phyloP scores from a whole-genome alignment of 305 asterid genomes.

The Solanum hybrid region DNA sequence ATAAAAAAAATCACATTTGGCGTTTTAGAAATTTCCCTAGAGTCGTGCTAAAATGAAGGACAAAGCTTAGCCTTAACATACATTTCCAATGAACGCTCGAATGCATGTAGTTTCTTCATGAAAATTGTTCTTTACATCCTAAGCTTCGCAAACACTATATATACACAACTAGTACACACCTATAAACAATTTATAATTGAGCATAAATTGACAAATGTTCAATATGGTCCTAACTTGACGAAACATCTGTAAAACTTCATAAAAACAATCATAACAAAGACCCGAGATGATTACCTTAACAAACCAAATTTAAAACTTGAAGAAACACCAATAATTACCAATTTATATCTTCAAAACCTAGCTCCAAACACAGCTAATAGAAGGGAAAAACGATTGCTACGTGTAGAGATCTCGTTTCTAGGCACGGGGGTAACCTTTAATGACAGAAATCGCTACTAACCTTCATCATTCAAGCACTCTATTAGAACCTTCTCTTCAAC shows the following conservation, averaged over 20 bases:
- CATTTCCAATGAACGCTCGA: not conserved
- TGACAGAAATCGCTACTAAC: not conserved
- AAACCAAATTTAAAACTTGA: not conserved
- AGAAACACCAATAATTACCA: not conserved
- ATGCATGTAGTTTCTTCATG: not conserved
- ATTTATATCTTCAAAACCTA: not conserved
- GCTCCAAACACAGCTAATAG: not conserved
- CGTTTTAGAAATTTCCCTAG: not conserved
- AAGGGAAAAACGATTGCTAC: not conserved
- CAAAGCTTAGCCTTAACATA: not conserved
- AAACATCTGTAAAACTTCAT: not conserved
- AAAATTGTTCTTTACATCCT: not conserved
- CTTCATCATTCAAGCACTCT: not conserved
- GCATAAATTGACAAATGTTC: not conserved
- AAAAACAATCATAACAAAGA: not conserved
- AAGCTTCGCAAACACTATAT: not conserved
- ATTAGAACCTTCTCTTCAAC: not conserved
- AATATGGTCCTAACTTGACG: not conserved
- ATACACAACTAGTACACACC: not conserved
- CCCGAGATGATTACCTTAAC: not conserved
- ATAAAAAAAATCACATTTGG: not conserved
- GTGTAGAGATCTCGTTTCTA: not conserved
- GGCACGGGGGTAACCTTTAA: not conserved
- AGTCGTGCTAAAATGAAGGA: not conserved
- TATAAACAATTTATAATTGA: too few species aligned